phyloP scores from a whole-genome alignment of 495 filamentous ascomycete species.

The Aspergillus nanangensis region DNA sequence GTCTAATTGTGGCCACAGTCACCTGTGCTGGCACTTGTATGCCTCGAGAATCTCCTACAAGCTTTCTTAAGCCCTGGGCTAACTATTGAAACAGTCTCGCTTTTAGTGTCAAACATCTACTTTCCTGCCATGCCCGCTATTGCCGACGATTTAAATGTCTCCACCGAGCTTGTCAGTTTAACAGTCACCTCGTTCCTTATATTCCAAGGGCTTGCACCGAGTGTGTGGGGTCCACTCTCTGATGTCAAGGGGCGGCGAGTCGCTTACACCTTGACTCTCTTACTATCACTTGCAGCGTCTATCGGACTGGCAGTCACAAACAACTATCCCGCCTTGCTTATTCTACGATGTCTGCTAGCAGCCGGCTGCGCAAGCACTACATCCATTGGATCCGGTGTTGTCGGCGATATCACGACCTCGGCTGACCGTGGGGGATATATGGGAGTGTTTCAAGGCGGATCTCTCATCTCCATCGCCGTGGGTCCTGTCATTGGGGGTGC shows the following conservation, averaged over 20 bases:
- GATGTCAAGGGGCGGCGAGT: slow-evolving; percentile 45
- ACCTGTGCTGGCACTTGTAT: slow-evolving; percentile 46
- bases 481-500: slow-evolving; percentile 54
- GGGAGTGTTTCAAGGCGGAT: slow-evolving; percentile 48
- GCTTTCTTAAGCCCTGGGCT: not conserved
- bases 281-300: slow-evolving; percentile 43
- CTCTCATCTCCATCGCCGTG: slow-evolving; percentile 43
- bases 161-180: slow-evolving; percentile 41
- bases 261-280: slow-evolving; percentile 41
- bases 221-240: slow-evolving; percentile 46
- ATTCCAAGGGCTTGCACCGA: slow-evolving; percentile 48
- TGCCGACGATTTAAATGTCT: slow-evolving; percentile 36
- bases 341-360: slow-evolving; percentile 46
- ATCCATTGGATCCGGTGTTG: slow-evolving; percentile 52
- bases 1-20: slow-evolving; percentile 40
- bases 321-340: slow-evolving; percentile 42
- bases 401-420: slow-evolving; percentile 50
- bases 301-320: slow-evolving; percentile 43
- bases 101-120: slow-evolving; percentile 52
- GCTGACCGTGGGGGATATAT: slow-evolving; percentile 52
- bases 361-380: slow-evolving; percentile 50
- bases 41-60: not conserved
- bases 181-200: slow-evolving; percentile 51
- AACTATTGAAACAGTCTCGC: slow-evolving; percentile 35
- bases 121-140: slow-evolving; percentile 47